A percentile compares a stretch with the other conserved stretches of the same genome.
phyloP scores from a whole-genome alignment of 78 protist species.

The Carpediemonas membranifera region DNA sequence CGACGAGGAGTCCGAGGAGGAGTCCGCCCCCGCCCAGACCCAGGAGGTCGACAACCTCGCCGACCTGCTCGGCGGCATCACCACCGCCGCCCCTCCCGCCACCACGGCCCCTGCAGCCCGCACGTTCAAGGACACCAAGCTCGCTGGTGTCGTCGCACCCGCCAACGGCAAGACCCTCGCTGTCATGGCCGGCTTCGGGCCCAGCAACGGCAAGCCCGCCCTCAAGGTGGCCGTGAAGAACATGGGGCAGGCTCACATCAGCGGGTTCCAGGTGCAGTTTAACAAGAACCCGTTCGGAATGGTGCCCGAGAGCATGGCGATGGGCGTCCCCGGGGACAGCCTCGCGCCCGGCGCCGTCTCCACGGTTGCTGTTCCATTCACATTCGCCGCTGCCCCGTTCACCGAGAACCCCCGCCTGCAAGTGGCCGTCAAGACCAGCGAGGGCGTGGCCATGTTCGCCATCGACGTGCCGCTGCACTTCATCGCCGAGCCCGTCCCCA shows the following conservation, averaged over 20 bases:
- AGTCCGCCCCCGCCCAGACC: neutral
- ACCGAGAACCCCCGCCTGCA: too few relatives aligned
- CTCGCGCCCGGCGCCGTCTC: too few relatives aligned
- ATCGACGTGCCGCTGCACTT: too few relatives aligned
- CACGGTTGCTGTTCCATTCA: too few relatives aligned
- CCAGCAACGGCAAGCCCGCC: neutral
- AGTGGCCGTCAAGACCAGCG: too few relatives aligned
- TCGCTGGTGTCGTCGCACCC: neutral
- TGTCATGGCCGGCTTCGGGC: neutral
- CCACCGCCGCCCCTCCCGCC: neutral
- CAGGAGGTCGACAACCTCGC: neutral
- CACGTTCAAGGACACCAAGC: neutral
- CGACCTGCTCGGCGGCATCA: neutral
- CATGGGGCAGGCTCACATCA: neutral
- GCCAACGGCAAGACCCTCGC: constrained; percentile 14
- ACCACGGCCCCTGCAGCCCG: neutral
- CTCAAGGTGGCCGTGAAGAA: constrained; percentile 2
- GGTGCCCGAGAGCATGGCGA: constrained; percentile 10
- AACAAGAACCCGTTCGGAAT: constrained; percentile 27
- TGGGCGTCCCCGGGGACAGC: too few relatives aligned
- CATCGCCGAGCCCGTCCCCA: too few relatives aligned
- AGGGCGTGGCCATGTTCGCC: too few relatives aligned
- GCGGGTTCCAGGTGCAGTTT: constrained; percentile 14
- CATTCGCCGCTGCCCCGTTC: too few relatives aligned
- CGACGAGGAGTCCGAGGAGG: neutral